phyloP scores from a whole-genome alignment of 148 eudicot genomes.

The Linanthus parryae region DNA sequence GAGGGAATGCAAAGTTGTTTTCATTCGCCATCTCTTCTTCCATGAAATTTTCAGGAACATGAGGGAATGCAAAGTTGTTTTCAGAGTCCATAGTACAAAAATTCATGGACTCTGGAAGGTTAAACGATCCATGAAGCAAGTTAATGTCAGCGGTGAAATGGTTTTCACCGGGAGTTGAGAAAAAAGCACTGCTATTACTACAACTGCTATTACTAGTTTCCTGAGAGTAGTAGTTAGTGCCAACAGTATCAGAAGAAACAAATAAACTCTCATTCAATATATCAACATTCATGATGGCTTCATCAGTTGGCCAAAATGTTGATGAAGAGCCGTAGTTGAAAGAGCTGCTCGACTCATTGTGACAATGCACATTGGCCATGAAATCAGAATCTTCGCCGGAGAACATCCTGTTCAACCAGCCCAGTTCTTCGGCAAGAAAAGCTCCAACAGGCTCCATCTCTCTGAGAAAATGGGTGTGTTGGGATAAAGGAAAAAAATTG shows the following conservation, averaged over 20 bases:
- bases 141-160: constrained; percentile 4
- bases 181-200: constrained; percentile 13
- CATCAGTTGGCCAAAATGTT: constrained; percentile 13
- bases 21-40: constrained; percentile 7
- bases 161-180: constrained; percentile 9
- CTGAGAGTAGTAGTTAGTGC: constrained; percentile 18
- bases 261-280: not conserved
- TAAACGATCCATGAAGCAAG: not conserved
- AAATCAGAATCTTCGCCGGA: too few relatives aligned
- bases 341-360: too few relatives aligned
- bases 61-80: constrained; percentile 10
- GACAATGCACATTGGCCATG: too few relatives aligned
- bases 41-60: constrained; percentile 14
- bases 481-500: too few relatives aligned
- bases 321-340: too few relatives aligned
- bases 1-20: constrained; percentile 9
- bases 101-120: constrained; percentile 7
- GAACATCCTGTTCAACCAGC: too few relatives aligned
- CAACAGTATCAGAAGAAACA: constrained; percentile 4
- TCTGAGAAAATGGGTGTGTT: too few relatives aligned
- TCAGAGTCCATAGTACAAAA: constrained; percentile 2
- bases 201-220: constrained; percentile 25
- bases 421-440: too few relatives aligned
- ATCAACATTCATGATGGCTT: constrained; percentile 5
- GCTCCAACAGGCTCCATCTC: too few relatives aligned